A percentile compares a stretch with the other conserved stretches of the same genome.
Evolutionary conservation across 78 protist species (phyloP).

Genomic region (Creolimax fragrantissima): DNA sequence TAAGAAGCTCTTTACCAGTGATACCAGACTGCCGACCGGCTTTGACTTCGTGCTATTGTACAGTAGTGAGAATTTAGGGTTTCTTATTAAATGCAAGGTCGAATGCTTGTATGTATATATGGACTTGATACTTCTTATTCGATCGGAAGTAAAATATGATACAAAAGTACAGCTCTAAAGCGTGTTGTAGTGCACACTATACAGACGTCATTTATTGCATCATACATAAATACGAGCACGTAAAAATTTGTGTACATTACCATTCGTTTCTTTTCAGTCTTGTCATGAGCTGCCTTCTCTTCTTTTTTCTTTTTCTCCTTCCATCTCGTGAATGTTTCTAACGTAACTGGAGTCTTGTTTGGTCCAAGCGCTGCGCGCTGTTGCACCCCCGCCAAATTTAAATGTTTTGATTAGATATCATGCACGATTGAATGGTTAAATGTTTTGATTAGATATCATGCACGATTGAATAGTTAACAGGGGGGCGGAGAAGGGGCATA

Average conservation of each 20-base stretch:
- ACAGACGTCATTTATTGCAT: too few species aligned
- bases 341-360: not conserved
- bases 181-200: too few species aligned
- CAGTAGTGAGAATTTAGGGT: too few species aligned
- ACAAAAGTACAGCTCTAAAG: too few species aligned
- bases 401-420: not conserved
- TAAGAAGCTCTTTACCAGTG: not conserved
- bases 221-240: too few species aligned
- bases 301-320: not conserved
- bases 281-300: not conserved
- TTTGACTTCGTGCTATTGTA: not conserved
- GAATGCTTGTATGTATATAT: too few species aligned
- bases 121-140: too few species aligned
- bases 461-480: not conserved
- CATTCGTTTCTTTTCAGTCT: not conserved
- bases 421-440: not conserved
- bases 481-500: not conserved
- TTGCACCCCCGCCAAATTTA: not conserved
- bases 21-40: not conserved
- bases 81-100: too few species aligned
- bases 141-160: too few species aligned
- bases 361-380: not conserved
- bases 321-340: not conserved
- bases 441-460: not conserved
- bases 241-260: too few species aligned